phyloP scores from a whole-genome alignment of 352 stramenopile genomes.

The Phytophthora litchii region DNA sequence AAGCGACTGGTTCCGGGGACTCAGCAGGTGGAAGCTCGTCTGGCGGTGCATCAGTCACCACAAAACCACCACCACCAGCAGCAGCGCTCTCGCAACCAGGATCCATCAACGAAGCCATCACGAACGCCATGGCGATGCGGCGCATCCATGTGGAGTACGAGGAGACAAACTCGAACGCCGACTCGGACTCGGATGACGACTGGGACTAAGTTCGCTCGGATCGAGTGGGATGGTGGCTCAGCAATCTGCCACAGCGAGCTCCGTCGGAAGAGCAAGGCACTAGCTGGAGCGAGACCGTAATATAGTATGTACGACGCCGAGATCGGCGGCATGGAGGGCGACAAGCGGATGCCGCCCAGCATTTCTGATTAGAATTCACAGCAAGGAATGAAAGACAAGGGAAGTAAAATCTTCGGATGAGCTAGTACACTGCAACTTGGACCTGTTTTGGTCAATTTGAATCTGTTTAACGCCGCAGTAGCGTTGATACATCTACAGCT shows the following conservation, averaged over 20 bases:
- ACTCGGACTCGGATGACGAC: conserved; percentile 82
- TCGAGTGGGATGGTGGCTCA: conserved; percentile 10
- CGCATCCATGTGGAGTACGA: conserved; percentile 87
- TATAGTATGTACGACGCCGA: conserved; percentile 34
- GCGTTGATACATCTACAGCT: neutral
- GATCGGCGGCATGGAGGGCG: conserved; percentile 9
- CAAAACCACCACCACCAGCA: conserved; percentile 30
- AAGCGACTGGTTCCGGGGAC: conserved; percentile 36
- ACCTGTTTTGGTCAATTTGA: too few species aligned
- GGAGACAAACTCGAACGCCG: conserved; percentile 57
- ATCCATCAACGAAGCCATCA: conserved; percentile 82
- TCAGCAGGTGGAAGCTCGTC: conserved; percentile 6
- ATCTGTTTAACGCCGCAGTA: neutral
- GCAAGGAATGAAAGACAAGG: conserved; percentile 8
- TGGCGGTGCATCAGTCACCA: conserved; percentile 19
- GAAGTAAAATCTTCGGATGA: conserved; percentile 19
- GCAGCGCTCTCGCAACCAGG: conserved; percentile 44
- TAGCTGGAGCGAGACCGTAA: conserved; percentile 28
- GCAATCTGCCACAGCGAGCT: conserved; percentile 18
- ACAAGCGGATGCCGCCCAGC: conserved; percentile 8
- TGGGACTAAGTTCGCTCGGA: conserved; percentile 56
- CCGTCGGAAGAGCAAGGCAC: conserved; percentile 36
- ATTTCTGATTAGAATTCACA: conserved; percentile 35
- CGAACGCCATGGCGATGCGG: conserved; percentile 78
- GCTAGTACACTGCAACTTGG: conserved; percentile 11